These are phyloP conservation scores for Paramecium pentaurelia DNA, from an alignment of 73 alveolate genomes.

Conservation along the genomic window DNA sequence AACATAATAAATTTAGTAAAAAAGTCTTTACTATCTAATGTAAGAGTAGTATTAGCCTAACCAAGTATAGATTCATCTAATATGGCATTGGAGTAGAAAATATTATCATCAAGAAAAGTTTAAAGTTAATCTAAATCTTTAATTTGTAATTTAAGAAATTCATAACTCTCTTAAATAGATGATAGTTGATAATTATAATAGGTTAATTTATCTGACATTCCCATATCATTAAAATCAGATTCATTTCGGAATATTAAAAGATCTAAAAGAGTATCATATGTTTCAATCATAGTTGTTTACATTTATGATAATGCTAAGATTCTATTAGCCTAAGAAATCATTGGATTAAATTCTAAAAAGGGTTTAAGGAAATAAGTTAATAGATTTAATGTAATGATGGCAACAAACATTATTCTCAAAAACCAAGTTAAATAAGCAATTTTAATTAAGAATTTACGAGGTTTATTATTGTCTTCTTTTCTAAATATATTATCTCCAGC, in stretches of 20 bases:
- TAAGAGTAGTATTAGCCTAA: background rate
- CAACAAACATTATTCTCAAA: constrained; percentile 27
- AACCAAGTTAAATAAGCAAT: constrained; percentile 43
- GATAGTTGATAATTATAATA: background rate
- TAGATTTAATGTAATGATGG: background rate
- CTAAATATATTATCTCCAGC: constrained; percentile 11
- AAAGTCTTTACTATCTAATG: background rate
- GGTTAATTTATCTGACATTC: background rate
- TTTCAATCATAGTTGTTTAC: background rate
- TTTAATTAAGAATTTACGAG: constrained; percentile 1
- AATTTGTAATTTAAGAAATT: background rate
- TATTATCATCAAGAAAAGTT: background rate
- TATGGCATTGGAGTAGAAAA: background rate
- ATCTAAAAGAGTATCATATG: constrained; percentile 41
- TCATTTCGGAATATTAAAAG: background rate
- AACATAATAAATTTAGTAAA: constrained; percentile 18
- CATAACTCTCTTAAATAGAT: background rate
- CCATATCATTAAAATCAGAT: background rate
- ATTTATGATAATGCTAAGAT: constrained; percentile 8
- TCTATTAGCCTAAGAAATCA: constrained; percentile 12
- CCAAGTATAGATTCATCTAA: background rate
- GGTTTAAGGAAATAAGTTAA: constrained; percentile 11
- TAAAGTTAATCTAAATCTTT: background rate
- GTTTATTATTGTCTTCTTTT: constrained; percentile 31
- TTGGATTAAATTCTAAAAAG: background rate